Evolutionary conservation across 106 monocot species (phyloP), one percentile per base, ranked within the genome.

Genomic region (Posidonia australis): DNA sequence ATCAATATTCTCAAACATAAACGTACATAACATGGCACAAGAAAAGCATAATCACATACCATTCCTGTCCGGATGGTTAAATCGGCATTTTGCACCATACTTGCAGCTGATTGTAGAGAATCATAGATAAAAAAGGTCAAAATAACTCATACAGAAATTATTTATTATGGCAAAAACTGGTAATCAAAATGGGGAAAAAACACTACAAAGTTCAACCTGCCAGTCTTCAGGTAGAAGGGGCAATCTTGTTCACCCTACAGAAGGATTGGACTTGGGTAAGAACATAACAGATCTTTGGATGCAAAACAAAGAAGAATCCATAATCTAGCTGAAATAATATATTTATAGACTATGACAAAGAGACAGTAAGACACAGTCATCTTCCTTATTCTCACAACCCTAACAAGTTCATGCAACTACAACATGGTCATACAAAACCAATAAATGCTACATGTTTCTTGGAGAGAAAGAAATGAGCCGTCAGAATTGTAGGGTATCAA

Each of bases 161-260:
- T 62, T 20, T 14, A 26, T 1, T 25, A 60, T 30, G 16, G 18
- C 4, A 31, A 55, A 12, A 12, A 55, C 17, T 21, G 18, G 10
- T 21, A 57, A 13, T 44, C 24, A 56, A 14, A 51, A 48, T 22
- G 14, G 1, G 30, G 26, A 63, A 66, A 49, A 43, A 17, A 11
- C 5, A 29, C 0, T 49, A 12, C 13, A 16, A 61, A 63, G 41
- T 9, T 45, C 45, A 67, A 96, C 96, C 96, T 98, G 52, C 91
- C 98, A 72, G 90, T 98, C 68, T 88, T 98, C 49, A 91, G 61
- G 66, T 98, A 98, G 79, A 98, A 98, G 58, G 90, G 82, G 44
- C 98, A 98, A 77, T 98, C 90, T 29, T 71, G 55, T 74, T 91
- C 87, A 58, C 84, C 90, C 98, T 98, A 61, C 54, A 85, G 3